phyloP scores from a whole-genome alignment of 2,329 filamentous ascomycete species.

The Neofusicoccum umdonicola region DNA sequence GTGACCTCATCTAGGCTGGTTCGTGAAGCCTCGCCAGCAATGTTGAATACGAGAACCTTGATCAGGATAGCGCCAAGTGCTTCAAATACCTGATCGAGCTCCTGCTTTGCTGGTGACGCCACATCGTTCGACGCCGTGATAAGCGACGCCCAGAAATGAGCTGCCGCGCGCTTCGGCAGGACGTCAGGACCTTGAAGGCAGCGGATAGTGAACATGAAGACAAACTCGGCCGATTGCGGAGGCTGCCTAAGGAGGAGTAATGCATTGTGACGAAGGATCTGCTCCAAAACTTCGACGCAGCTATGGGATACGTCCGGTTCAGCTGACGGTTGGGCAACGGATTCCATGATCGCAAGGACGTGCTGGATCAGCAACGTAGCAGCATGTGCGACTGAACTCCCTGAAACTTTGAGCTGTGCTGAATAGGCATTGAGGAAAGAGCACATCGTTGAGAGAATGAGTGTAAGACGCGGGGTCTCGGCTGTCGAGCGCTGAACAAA shows the following conservation, averaged over 20 bases:
- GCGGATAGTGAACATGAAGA: slow-evolving; percentile 70
- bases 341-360: slow-evolving; percentile 61
- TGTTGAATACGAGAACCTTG: slow-evolving; percentile 12
- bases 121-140: background rate
- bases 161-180: slow-evolving; percentile 70
- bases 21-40: slow-evolving; percentile 11
- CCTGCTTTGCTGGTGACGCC: background rate
- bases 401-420: slow-evolving; percentile 29
- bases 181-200: slow-evolving; percentile 70
- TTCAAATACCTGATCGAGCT: slow-evolving; percentile 4
- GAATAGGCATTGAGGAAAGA: slow-evolving; percentile 54
- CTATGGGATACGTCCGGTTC: slow-evolving; percentile 73
- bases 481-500: slow-evolving; percentile 61
- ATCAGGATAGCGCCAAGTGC: background rate
- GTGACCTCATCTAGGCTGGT: slow-evolving; percentile 13
- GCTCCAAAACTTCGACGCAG: slow-evolving; percentile 69
- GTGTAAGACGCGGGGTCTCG: slow-evolving; percentile 65
- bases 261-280: slow-evolving; percentile 60
- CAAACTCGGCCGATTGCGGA: slow-evolving; percentile 57
- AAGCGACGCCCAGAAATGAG: slow-evolving; percentile 63
- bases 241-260: slow-evolving; percentile 62
- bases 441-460: slow-evolving; percentile 68
- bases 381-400: slow-evolving; percentile 40
- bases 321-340: slow-evolving; percentile 60
- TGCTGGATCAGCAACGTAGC: slow-evolving; percentile 52